phyloP scores from a whole-genome alignment of 2,329 filamentous ascomycete genomes.

The Coniochaeta sp. region DNA sequence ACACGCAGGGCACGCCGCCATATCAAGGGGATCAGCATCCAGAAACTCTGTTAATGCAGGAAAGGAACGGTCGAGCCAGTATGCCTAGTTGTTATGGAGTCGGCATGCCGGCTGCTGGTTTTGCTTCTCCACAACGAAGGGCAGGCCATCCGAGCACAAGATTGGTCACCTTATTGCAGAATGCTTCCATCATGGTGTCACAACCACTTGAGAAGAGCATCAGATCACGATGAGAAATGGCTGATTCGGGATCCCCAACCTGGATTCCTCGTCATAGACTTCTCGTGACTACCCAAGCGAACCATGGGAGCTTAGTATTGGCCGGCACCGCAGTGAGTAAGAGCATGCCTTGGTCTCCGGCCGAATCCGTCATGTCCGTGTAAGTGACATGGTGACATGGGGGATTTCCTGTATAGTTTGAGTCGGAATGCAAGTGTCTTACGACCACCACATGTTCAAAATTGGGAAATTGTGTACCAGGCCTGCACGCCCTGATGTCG shows the following conservation, averaged over 20 bases:
- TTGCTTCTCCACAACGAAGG: background rate
- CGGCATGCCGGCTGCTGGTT: background rate
- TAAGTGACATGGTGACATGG: background rate
- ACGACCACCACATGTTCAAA: background rate
- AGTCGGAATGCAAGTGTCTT: background rate
- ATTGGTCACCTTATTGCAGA: background rate
- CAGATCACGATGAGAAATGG: background rate
- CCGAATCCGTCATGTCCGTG: background rate
- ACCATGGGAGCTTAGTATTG: background rate
- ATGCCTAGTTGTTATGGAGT: background rate
- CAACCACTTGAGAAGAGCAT: background rate
- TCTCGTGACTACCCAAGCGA: background rate
- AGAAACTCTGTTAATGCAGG: too few species aligned
- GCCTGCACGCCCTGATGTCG: background rate
- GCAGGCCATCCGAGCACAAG: background rate
- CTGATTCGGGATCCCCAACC: background rate
- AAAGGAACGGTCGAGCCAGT: background rate
- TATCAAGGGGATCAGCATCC: background rate
- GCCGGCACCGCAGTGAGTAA: background rate
- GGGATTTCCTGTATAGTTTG: background rate
- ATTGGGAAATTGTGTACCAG: background rate
- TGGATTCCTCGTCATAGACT: background rate
- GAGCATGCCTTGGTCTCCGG: background rate
- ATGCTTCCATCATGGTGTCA: background rate
- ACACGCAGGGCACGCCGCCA: too few species aligned